Evolutionary conservation across 2,329 filamentous ascomycete genomes (phyloP).

Genomic region (Ilyonectria robusta): DNA sequence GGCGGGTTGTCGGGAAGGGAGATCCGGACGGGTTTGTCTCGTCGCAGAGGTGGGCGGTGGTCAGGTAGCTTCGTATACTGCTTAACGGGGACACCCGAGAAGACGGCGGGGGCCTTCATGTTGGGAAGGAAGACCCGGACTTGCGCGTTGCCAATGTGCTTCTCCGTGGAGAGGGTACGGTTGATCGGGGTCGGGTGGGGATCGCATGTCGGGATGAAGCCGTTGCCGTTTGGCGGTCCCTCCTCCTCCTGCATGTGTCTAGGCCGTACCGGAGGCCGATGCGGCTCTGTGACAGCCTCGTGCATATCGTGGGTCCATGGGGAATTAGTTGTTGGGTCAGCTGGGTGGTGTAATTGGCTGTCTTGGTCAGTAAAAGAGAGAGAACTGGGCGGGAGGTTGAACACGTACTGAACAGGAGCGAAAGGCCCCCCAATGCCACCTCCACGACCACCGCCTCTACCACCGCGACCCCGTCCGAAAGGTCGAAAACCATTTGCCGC

Average conservation of each 20-base stretch:
- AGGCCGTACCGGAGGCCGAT: slow-evolving; percentile 54
- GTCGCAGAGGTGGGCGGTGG: slow-evolving; percentile 91
- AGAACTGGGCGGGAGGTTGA: slow-evolving; percentile 15
- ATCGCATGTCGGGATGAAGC: slow-evolving; percentile 69
- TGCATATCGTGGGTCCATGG: slow-evolving; percentile 97
- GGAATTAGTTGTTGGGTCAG: slow-evolving; percentile 77
- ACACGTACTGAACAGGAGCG: slow-evolving; percentile 75
- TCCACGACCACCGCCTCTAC: slow-evolving; percentile 71
- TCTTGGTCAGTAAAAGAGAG: slow-evolving; percentile 44
- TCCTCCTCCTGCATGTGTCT: slow-evolving; percentile 62
- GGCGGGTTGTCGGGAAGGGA: slow-evolving; percentile 85
- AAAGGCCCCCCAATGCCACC: slow-evolving; percentile 72
- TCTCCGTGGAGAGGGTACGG: slow-evolving; percentile 85
- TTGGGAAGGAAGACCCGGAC: slow-evolving; percentile 85
- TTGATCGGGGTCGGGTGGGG: slow-evolving; percentile 78
- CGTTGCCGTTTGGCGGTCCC: slow-evolving; percentile 68
- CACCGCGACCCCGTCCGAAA: slow-evolving; percentile 77
- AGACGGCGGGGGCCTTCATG: slow-evolving; percentile 79
- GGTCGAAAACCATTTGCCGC: slow-evolving; percentile 84
- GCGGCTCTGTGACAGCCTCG: slow-evolving; percentile 72
- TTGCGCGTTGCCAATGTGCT: slow-evolving; percentile 86
- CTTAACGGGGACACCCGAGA: slow-evolving; percentile 84
- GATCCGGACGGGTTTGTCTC: slow-evolving; percentile 96
- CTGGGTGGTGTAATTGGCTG: slow-evolving; percentile 60
- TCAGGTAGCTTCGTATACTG: slow-evolving; percentile 96